Conservation (phyloP, 2,329 filamentous ascomycete species). For the Blumeria graminis region DNA sequence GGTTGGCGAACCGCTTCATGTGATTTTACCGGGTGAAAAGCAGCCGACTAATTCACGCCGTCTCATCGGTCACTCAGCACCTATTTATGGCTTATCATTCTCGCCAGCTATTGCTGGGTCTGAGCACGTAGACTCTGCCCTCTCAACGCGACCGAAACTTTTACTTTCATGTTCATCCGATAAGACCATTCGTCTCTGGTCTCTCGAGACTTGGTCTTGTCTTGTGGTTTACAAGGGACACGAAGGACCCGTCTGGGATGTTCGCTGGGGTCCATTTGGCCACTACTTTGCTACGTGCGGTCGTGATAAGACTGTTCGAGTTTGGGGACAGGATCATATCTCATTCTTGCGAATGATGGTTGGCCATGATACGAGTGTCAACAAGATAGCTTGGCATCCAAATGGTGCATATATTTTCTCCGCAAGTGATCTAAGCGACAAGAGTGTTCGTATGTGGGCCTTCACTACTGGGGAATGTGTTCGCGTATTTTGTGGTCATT, state of each 20-base stretch:
- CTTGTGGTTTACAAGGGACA: slow-evolving; percentile 88
- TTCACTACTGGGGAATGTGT: slow-evolving; percentile 71
- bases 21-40: slow-evolving; percentile 34
- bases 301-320: slow-evolving; percentile 69
- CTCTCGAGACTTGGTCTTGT: slow-evolving; percentile 73
- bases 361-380: slow-evolving; percentile 84
- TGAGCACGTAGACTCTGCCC: slow-evolving; percentile 6
- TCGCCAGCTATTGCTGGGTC: slow-evolving; percentile 22
- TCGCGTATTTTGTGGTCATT: slow-evolving; percentile 78
- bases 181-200: slow-evolving; percentile 78
- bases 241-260: slow-evolving; percentile 67
- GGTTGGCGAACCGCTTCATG: slow-evolving; percentile 58
- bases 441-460: slow-evolving; percentile 93
- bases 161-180: slow-evolving; percentile 76
- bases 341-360: slow-evolving; percentile 71
- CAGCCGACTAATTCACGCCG: slow-evolving; percentile 48
- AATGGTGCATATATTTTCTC: slow-evolving; percentile 90
- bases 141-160: slow-evolving; percentile 39
- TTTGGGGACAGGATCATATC: slow-evolving; percentile 86
- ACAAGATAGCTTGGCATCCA: slow-evolving; percentile 76
- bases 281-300: slow-evolving; percentile 83
- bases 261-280: slow-evolving; percentile 76
- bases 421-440: slow-evolving; percentile 60
- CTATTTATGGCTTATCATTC: slow-evolving; percentile 76
- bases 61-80: slow-evolving; percentile 67